These are phyloP conservation scores for Pichia sp. DNA, from an alignment of 1,139 yeast genomes.

Conservation along the genomic window DNA sequence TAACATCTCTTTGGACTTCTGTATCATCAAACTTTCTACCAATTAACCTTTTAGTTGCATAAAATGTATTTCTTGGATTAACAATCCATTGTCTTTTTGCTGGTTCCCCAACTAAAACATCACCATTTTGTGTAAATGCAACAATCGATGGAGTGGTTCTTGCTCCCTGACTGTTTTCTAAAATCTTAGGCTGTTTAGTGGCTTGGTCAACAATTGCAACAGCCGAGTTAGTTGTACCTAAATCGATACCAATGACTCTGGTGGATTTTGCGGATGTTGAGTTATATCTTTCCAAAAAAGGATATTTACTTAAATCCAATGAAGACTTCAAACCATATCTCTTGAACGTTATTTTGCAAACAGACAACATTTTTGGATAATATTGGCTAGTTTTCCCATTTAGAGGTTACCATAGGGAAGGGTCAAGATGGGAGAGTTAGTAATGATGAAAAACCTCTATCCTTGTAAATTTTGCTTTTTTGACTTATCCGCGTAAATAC, in stretches of 20 bases:
- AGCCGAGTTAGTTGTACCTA: conserved; percentile 80
- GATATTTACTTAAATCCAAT: neutral
- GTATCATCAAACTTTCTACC: conserved; percentile 59
- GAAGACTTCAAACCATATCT: neutral
- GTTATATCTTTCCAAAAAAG: neutral
- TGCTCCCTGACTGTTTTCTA: conserved; percentile 64
- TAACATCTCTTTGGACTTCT: conserved; percentile 59
- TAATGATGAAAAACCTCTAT: too few species aligned
- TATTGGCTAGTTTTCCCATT: too few species aligned
- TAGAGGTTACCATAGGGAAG: too few species aligned
- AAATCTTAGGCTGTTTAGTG: conserved; percentile 44
- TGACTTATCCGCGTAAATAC: too few species aligned
- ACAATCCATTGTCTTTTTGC: conserved; percentile 65
- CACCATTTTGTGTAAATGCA: conserved; percentile 43
- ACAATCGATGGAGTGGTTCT: conserved; percentile 73
- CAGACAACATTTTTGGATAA: neutral
- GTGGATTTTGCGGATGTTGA: conserved; percentile 7
- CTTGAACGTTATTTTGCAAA: neutral
- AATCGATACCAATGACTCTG: conserved; percentile 64
- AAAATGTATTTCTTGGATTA: conserved; percentile 64
- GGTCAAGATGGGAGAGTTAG: too few species aligned
- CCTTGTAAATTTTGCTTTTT: too few species aligned
- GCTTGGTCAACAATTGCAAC: conserved; percentile 52
- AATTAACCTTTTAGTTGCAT: conserved; percentile 67
- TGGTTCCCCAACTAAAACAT: conserved; percentile 50